Percentiles rank a stretch among this genome's conserved stretches.
phyloP scores from a whole-genome alignment of 768 basidiomycete species.

The Porpolomopsis calyptriformis region DNA sequence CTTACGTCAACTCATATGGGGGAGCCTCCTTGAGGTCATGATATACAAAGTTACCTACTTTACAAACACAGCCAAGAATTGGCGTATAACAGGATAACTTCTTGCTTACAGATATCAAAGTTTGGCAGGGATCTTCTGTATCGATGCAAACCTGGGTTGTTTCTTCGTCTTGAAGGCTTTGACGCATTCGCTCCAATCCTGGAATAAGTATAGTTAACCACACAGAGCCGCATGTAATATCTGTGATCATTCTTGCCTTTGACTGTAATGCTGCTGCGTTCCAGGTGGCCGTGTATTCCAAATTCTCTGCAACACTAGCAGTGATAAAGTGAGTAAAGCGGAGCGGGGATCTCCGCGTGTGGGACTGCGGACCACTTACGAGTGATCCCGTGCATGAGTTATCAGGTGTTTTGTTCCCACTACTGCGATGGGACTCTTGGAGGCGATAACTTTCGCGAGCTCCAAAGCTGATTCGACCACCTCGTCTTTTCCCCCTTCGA shows the following conservation, averaged over 20 bases:
- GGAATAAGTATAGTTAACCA: background rate
- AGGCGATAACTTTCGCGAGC: slow-evolving; percentile 53
- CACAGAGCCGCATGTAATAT: background rate
- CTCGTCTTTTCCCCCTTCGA: slow-evolving; percentile 52
- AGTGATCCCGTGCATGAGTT: slow-evolving; percentile 69
- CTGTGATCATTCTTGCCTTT: slow-evolving; percentile 17
- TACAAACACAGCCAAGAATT: too few species aligned
- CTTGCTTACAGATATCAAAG: too few species aligned
- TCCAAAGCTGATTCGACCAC: slow-evolving; percentile 60
- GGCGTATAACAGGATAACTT: too few species aligned
- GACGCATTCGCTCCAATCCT: slow-evolving; percentile 31
- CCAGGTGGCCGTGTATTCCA: slow-evolving; percentile 36
- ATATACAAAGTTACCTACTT: too few species aligned
- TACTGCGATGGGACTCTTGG: slow-evolving; percentile 74
- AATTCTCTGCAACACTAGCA: slow-evolving; percentile 29
- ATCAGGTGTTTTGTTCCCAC: slow-evolving; percentile 68
- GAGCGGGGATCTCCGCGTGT: background rate
- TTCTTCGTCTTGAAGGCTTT: slow-evolving; percentile 24
- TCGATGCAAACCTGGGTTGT: slow-evolving; percentile 20
- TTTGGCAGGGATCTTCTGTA: slow-evolving; percentile 13
- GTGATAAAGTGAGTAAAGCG: background rate
- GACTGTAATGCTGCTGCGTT: slow-evolving; percentile 34
- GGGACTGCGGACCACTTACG: slow-evolving; percentile 31
- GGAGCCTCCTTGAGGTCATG: too few species aligned
- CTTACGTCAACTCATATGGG: too few species aligned